phyloP scores from a whole-genome alignment of 2,329 filamentous ascomycete genomes.

The Pyrenochaeta sp. region DNA sequence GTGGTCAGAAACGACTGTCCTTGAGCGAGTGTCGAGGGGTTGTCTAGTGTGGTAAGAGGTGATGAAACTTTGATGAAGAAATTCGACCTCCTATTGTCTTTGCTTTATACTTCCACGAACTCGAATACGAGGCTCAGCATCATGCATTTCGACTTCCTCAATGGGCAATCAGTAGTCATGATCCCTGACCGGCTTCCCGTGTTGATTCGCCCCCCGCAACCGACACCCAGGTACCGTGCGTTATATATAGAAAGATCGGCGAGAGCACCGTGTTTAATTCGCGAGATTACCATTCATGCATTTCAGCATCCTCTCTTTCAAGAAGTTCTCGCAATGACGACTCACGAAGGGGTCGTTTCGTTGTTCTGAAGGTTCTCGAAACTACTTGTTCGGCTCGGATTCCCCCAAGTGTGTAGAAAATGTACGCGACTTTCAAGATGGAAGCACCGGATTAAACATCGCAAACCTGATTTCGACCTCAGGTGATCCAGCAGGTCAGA shows the following conservation, averaged over 20 bases:
- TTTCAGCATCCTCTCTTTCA: not conserved
- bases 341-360: too few species aligned
- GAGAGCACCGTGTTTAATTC: not conserved
- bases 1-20: not conserved
- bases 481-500: not conserved
- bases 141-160: slow-evolving; percentile 1
- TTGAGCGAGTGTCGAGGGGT: not conserved
- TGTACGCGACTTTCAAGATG: not conserved
- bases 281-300: not conserved
- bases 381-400: not conserved
- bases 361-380: too few species aligned
- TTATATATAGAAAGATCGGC: slow-evolving; percentile 12
- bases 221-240: slow-evolving; percentile 6
- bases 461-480: not conserved
- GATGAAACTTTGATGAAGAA: not conserved
- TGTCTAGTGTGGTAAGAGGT: not conserved
- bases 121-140: slow-evolving; percentile 4
- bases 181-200: not conserved
- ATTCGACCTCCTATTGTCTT: not conserved
- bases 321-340: too few species aligned
- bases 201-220: slow-evolving; percentile 6
- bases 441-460: not conserved
- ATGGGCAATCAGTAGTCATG: not conserved
- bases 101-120: not conserved
- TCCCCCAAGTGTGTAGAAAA: not conserved